Conservation (phyloP, 129 eudicot genomes). For the Flaveria linearis region DNA sequence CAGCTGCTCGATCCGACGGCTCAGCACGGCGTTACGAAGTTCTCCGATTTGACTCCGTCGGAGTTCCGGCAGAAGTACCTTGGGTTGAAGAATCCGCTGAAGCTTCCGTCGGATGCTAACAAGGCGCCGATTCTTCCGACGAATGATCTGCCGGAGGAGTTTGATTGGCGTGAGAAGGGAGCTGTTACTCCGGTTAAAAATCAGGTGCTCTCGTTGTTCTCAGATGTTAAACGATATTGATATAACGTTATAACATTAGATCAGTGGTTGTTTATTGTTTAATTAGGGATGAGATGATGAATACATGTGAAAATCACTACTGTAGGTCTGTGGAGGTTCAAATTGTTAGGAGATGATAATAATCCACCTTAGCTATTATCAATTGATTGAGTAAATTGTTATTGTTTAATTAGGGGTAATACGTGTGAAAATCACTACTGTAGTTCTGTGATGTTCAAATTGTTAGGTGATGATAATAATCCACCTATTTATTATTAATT, state of each 20-base stretch:
- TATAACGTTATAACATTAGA: neutral
- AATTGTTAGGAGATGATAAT: too few relatives aligned
- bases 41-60: conserved; percentile 4
- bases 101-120: conserved; percentile 2
- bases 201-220: neutral
- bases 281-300: neutral
- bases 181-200: conserved; percentile 13
- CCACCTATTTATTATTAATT: neutral
- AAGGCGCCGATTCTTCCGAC: conserved; percentile 7
- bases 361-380: too few relatives aligned
- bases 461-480: too few relatives aligned
- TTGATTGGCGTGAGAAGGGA: conserved; percentile 8
- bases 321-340: neutral
- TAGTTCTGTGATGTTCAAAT: neutral
- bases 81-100: neutral
- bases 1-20: conserved; percentile 21
- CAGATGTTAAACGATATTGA: neutral
- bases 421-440: neutral
- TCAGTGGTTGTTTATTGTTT: neutral
- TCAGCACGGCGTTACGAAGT: conserved; percentile 9
- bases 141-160: neutral
- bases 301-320: neutral
- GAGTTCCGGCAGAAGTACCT: conserved; percentile 1
- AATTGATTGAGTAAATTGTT: too few relatives aligned
- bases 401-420: neutral